A percentile compares a stretch with the other conserved stretches of the same genome.
Conservation (phyloP, 2,329 filamentous ascomycete genomes). For the Fusarium brachygibbosum region DNA sequence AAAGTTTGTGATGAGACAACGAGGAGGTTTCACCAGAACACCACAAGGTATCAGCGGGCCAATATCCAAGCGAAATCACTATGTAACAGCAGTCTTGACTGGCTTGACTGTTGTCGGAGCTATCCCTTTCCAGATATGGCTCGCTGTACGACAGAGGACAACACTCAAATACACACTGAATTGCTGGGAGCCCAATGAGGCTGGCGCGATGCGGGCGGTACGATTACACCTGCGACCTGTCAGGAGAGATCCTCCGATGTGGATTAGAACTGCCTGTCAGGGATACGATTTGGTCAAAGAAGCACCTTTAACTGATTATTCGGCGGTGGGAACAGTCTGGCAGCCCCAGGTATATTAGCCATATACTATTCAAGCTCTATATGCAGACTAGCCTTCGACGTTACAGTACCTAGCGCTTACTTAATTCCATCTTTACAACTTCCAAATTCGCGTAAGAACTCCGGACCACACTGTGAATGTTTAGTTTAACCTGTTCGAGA, state of each 20-base stretch:
- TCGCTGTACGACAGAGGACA: not conserved
- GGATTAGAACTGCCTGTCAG: not conserved
- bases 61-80: constrained; percentile 5
- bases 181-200: constrained; percentile 5
- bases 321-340: not conserved
- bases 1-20: constrained; percentile 2
- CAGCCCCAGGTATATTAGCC: not conserved
- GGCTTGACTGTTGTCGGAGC: not conserved
- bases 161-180: constrained; percentile 8
- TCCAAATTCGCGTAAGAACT: too few relatives aligned
- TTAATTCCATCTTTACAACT: too few relatives aligned
- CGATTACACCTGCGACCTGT: not conserved
- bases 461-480: too few relatives aligned
- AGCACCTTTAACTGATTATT: not conserved
- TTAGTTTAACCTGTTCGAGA: too few relatives aligned
- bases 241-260: constrained; percentile 1
- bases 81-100: not conserved
- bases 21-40: not conserved
- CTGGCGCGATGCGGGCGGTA: not conserved
- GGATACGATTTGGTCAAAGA: not conserved
- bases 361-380: not conserved
- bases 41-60: constrained; percentile 4
- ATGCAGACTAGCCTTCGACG: too few relatives aligned
- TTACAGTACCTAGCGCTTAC: too few relatives aligned
- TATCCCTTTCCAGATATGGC: constrained; percentile 9